Conservation (phyloP, 2,329 filamentous ascomycete genomes). For the Curvularia lunata region DNA sequence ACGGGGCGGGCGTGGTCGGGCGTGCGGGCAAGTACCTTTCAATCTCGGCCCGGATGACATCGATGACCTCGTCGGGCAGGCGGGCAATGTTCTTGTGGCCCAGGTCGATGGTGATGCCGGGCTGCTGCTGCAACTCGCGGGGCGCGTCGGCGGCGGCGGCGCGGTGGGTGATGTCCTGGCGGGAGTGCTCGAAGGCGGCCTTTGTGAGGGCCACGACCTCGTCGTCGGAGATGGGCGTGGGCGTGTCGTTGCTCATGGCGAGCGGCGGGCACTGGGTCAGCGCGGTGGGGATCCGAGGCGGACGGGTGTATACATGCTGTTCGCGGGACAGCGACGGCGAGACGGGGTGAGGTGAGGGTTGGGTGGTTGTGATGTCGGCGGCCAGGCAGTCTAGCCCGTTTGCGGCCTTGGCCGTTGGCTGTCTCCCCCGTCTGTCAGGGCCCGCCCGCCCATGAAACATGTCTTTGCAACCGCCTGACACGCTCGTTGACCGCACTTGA, state of each 20-base stretch:
- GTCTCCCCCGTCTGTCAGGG: conserved; percentile 12
- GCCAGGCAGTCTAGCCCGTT: conserved; percentile 14
- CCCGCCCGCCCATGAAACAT: conserved; percentile 21
- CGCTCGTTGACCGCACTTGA: conserved; percentile 8
- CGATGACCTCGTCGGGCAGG: conserved; percentile 75
- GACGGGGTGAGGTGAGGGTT: neutral
- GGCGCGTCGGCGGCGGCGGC: conserved; percentile 61
- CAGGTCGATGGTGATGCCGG: conserved; percentile 78
- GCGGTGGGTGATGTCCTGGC: conserved; percentile 65
- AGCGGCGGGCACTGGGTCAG: conserved; percentile 21
- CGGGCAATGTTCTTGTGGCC: conserved; percentile 76
- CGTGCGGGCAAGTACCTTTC: conserved; percentile 62
- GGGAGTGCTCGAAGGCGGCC: conserved; percentile 70
- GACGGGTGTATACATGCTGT: conserved; percentile 19
- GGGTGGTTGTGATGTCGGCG: neutral
- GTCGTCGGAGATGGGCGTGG: conserved; percentile 60
- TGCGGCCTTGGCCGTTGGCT: conserved; percentile 1
- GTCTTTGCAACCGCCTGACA: conserved; percentile 20
- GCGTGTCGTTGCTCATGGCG: conserved; percentile 50
- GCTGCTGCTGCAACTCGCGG: conserved; percentile 63
- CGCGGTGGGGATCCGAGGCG: conserved; percentile 10
- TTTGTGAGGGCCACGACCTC: conserved; percentile 71
- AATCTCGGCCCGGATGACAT: conserved; percentile 75
- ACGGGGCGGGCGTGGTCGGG: neutral
- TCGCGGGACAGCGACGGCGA: conserved; percentile 10